Evolutionary conservation across 2,329 filamentous ascomycete species (phyloP).

Genomic region (Tolypocladium tropicale): DNA sequence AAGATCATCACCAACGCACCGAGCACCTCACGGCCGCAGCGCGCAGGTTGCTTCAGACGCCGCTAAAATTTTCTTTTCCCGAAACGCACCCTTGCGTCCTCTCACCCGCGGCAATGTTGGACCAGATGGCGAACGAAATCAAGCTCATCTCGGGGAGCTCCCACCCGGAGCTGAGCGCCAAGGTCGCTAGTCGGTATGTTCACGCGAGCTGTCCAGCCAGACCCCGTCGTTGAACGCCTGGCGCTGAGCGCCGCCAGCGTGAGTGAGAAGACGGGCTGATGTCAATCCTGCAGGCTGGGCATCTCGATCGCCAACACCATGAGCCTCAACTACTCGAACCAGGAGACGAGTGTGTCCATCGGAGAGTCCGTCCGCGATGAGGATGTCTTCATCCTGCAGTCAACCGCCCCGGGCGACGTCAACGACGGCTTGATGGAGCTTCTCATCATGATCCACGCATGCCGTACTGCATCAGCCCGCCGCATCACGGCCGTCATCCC

Average conservation of each 20-base stretch:
- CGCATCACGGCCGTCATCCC: constrained; percentile 93
- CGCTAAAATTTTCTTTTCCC: constrained; percentile 2
- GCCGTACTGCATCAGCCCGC: constrained; percentile 57
- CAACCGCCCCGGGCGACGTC: constrained; percentile 88
- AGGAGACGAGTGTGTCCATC: constrained; percentile 84
- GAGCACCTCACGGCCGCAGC: background rate
- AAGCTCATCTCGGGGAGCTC: constrained; percentile 40
- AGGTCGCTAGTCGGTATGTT: constrained; percentile 33
- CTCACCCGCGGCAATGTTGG: constrained; percentile 18
- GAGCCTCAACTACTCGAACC: constrained; percentile 77
- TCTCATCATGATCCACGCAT: constrained; percentile 96
- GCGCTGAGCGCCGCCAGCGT: background rate
- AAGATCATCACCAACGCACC: background rate
- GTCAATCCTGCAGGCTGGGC: constrained; percentile 46
- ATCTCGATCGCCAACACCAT: constrained; percentile 71
- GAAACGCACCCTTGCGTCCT: background rate
- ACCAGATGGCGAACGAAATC: constrained; percentile 42
- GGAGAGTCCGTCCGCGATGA: constrained; percentile 94
- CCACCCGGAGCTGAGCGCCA: constrained; percentile 36
- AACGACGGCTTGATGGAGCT: constrained; percentile 98
- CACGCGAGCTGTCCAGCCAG: background rate
- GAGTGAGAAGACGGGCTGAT: constrained; percentile 9
- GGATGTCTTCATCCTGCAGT: constrained; percentile 97
- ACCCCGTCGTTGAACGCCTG: background rate
- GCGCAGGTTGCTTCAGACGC: background rate